phyloP scores from a whole-genome alignment of 768 basidiomycete species.

The Phaeotremella skinneri region DNA sequence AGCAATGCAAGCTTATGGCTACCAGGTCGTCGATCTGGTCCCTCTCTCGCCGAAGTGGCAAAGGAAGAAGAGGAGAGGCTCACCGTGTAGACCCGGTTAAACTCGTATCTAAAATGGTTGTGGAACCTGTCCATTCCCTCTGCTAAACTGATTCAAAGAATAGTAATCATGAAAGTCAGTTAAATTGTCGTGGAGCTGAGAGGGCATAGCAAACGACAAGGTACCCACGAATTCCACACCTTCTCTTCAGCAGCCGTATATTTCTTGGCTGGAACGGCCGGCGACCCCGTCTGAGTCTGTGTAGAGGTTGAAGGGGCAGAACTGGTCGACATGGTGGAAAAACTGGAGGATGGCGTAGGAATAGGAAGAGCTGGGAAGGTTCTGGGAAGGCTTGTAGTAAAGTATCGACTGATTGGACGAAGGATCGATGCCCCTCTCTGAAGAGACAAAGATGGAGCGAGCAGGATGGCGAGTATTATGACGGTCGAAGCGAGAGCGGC shows the following conservation, averaged over 20 bases:
- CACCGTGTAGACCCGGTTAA: conserved; percentile 42
- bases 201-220: not conserved
- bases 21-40: too few relatives aligned
- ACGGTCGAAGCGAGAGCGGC: not conserved
- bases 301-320: not conserved
- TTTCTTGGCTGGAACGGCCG: not conserved
- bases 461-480: not conserved
- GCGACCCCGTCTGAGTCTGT: not conserved
- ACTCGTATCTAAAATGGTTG: conserved; percentile 43
- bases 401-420: not conserved
- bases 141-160: conserved; percentile 41
- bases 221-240: conserved; percentile 24
- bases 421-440: not conserved
- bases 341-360: not conserved
- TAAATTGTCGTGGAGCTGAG: not conserved
- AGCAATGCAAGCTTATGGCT: not conserved
- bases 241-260: conserved; percentile 12
- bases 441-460: not conserved
- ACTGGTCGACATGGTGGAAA: not conserved
- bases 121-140: conserved; percentile 45
- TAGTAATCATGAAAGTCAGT: not conserved
- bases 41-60: not conserved
- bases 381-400: too few relatives aligned
- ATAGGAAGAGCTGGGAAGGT: too few relatives aligned
- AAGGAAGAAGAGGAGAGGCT: conserved; percentile 8